Evolutionary conservation across 179 eudicot genomes (phyloP), one percentile per base, ranked within the genome.

Genomic region (Silene vulgaris): DNA sequence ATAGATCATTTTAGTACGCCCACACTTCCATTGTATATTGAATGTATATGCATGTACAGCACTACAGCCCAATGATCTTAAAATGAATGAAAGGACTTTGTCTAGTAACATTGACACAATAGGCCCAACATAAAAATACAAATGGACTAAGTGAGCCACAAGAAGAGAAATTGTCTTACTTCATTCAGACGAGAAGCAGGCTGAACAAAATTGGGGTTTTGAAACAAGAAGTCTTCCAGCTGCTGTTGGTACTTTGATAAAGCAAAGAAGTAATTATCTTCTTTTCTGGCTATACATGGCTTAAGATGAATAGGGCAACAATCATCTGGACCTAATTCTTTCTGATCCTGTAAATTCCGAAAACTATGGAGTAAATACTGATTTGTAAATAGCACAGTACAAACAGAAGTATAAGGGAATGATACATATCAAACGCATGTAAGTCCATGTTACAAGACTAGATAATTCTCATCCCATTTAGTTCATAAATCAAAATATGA

Each of bases 261-360:
- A 56, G 97, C 91, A 85, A 95, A 95, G 78, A 95, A 95, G 85
- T 90, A 95, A 76, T 95, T 93, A 69, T 93, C 96, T 81, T 95
- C 99, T 85, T 93, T 93, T 81, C 97, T 83, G 60, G 69, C 69
- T 16, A 82, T 78, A 80, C 99, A 95, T 65, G 97, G 99, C 89
- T 95, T 95, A 74, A 90, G 89, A 83, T 95, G 99, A 84, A 89
- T 81, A 57, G 99, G 96, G 73, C 99, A 95, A 75, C 86, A 82
- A 66, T 86, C 85, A 66, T 84, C 84, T 40, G 87, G 92, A 75
- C 88, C 82, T 85, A 93, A 71, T 70, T 95, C 99, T 74, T 88
- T 90, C 77, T 78, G 84, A 84, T 95, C 99, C 99, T 95, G 86
- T 69, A 82, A 29, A 74, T 69, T 48, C 29, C 61, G n/a, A 59